Percentiles rank a stretch among this genome's conserved stretches.
phyloP scores from a whole-genome alignment of 164 flowering plant species.

The Sedum album region DNA sequence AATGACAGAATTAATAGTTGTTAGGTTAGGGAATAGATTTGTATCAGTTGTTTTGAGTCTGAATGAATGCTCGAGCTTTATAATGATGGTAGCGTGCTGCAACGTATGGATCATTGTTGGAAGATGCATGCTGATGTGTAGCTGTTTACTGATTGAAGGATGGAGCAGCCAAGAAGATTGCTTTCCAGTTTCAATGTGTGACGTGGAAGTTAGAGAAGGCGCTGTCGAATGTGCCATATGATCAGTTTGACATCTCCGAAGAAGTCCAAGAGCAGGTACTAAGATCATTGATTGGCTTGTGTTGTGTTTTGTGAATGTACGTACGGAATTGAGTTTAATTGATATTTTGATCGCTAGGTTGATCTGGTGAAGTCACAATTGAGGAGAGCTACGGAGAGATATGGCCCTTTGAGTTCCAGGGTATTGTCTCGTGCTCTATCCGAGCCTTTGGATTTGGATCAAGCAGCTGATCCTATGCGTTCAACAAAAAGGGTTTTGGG shows the following conservation, averaged over 20 bases:
- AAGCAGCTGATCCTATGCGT: conserved; percentile 23
- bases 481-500: conserved; percentile 16
- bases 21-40: no score
- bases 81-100: no score
- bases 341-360: conserved; percentile 36
- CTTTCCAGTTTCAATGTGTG: conserved; percentile 62
- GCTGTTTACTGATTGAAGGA: conserved; percentile 40
- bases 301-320: background rate
- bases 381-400: conserved; percentile 68
- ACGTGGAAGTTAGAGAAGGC: conserved; percentile 74
- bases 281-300: background rate
- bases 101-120: background rate
- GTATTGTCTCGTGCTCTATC: conserved; percentile 27
- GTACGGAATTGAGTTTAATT: background rate
- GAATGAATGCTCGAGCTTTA: no score
- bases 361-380: conserved; percentile 70
- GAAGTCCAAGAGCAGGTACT: conserved; percentile 90
- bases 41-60: no score
- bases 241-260: conserved; percentile 64
- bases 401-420: conserved; percentile 43
- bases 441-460: conserved; percentile 29
- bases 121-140: conserved; percentile 8
- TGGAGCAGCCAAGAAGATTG: conserved; percentile 41
- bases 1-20: no score
- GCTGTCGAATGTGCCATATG: conserved; percentile 49